Conservation (phyloP, 805 yeast species). For the Candida sonorensis region DNA sequence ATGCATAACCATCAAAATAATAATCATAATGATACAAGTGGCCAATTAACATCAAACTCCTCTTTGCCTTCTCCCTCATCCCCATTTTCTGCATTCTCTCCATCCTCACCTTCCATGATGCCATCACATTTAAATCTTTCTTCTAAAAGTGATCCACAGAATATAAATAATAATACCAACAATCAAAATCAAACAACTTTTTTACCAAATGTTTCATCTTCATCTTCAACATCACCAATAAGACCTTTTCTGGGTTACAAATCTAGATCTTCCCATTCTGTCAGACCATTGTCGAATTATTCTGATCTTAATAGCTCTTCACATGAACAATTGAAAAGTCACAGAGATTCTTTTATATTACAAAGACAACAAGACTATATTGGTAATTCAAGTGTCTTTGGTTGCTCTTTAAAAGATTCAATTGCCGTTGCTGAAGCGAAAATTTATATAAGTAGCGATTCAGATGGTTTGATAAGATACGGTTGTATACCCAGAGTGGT, state of each 20-base stretch:
- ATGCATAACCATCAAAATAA: too few species aligned
- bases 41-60: too few species aligned
- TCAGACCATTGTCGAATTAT: conserved; percentile 25
- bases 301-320: conserved; percentile 18
- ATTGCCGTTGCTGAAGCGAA: conserved; percentile 71
- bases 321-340: conserved; percentile 33
- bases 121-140: too few species aligned
- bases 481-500: conserved; percentile 90
- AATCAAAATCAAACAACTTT: too few species aligned
- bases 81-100: conserved; percentile 2
- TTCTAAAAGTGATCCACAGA: too few species aligned
- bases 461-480: conserved; percentile 64
- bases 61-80: too few species aligned
- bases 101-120: conserved; percentile 2
- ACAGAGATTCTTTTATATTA: conserved; percentile 41
- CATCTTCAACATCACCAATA: conserved; percentile 26
- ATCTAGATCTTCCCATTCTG: conserved; percentile 43
- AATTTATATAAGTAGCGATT: conserved; percentile 57
- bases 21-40: too few species aligned
- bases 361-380: conserved; percentile 35
- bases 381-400: conserved; percentile 60
- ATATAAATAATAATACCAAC: too few species aligned
- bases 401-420: conserved; percentile 68
- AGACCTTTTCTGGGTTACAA: conserved; percentile 46
- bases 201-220: conserved; percentile 6